Evolutionary conservation across 129 eudicot genomes (phyloP), one percentile per base, ranked within the genome.

Genomic region (Apium graveolens): DNA sequence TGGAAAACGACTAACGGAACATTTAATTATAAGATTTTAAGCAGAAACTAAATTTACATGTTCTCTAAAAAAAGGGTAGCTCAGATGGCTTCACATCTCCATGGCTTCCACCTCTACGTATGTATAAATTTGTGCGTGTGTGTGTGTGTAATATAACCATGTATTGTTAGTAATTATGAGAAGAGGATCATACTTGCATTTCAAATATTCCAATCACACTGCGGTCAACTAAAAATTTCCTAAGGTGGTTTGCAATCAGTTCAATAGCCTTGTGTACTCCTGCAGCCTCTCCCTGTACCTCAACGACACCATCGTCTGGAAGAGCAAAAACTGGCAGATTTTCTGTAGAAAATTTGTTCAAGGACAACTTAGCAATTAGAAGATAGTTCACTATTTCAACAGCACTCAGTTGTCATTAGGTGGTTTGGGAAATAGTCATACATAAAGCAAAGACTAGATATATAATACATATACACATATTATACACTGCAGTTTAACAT

Each of bases 171-270:
- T 27, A 43, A 14, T n/a, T 14, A 73, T 29, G n/a, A 51, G 43
- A 73, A 78, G 57, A 24, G 48, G 44, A 4, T 77, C 87, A 80
- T 87, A 89, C 98, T 84, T 90, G 96, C 82, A 75, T 80, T 80
- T 95, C 97, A 80, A 91, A 90, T 57, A 91, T 78, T 75, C 92
- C 89, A 51, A 95, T 78, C 31, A 95, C 88, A 83, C 91, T 90
- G 65, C 97, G 92, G 81, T 95, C 97, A 73, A 95, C 98, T 80
- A 95, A 83, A 86, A 95, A 95, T 81, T 92, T 95, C 75, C 98
- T 95, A 32, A 95, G 88, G 78, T 95, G 94, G 17, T 87, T 74
- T 20, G 88, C 97, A 83, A 95, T 95, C 79, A 95, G 53, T 78
- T 95, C 96, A 75, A 95, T 83, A 7, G 94, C 98, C 82, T 85